Conservation (phyloP, 768 basidiomycete genomes). For the Cubamyces sp. region DNA sequence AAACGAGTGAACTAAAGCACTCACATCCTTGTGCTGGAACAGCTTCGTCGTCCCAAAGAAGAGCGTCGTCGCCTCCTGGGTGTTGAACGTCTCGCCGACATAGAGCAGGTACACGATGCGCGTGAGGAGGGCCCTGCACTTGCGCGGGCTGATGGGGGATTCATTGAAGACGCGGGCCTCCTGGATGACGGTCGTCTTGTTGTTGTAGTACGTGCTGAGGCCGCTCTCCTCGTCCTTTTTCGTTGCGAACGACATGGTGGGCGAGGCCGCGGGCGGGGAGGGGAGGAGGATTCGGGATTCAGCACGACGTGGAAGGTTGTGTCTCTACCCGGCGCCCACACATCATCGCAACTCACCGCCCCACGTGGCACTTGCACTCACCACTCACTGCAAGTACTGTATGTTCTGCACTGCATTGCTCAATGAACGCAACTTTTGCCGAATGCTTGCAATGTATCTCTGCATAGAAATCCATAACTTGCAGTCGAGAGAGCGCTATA, state of each 20-base stretch:
- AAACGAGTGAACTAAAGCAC: conserved; percentile 37
- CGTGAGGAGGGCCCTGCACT: conserved; percentile 94
- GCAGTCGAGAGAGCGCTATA: too few species aligned
- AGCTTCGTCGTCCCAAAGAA: conserved; percentile 99
- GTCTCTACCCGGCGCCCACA: conserved; percentile 13
- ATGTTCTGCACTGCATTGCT: too few species aligned
- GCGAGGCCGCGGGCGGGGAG: conserved; percentile 12
- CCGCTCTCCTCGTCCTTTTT: conserved; percentile 98
- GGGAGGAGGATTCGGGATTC: conserved; percentile 14
- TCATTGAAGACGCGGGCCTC: conserved; percentile 99
- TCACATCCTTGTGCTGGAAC: conserved; percentile 98
- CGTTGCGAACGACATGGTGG: conserved; percentile 70
- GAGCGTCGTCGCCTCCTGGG: conserved; percentile 95
- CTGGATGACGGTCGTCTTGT: conserved; percentile 98
- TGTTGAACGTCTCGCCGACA: conserved; percentile 91
- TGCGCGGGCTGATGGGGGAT: conserved; percentile 96
- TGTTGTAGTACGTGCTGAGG: conserved; percentile 90
- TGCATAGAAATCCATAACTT: too few species aligned
- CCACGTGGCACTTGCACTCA: conserved; percentile 19
- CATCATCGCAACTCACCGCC: conserved; percentile 19
- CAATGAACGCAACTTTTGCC: too few species aligned
- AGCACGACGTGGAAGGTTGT: conserved; percentile 21
- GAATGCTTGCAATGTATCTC: too few species aligned
- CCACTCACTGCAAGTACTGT: too few species aligned
- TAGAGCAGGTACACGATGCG: conserved; percentile 96